Conservation (phyloP, 164 flowering plant species). For the Macadamia tetraphylla region DNA sequence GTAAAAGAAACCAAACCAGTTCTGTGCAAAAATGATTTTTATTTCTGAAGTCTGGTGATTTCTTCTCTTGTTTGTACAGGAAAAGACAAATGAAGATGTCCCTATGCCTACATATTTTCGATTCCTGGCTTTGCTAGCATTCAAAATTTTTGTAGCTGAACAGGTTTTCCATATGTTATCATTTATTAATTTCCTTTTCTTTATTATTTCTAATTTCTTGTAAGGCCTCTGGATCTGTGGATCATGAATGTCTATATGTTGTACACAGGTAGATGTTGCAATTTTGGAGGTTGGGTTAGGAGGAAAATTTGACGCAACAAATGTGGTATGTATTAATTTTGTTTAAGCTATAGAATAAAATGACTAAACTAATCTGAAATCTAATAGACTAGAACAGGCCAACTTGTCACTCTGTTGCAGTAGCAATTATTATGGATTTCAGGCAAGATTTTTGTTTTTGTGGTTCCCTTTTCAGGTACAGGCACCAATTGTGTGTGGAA, state of each 20-base stretch:
- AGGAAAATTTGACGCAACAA: conserved; percentile 92
- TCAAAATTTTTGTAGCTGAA: conserved; percentile 90
- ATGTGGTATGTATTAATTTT: conserved; percentile 61
- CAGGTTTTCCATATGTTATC: conserved; percentile 38
- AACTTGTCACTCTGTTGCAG: neutral
- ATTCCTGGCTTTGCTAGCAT: conserved; percentile 87
- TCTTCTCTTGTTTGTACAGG: conserved; percentile 39
- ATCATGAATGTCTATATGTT: conserved; percentile 1
- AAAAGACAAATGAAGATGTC: conserved; percentile 48
- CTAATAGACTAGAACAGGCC: neutral
- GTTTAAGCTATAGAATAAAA: neutral
- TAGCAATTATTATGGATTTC: conserved; percentile 5
- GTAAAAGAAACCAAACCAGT: neutral
- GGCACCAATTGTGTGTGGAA: conserved; percentile 85
- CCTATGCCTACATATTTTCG: conserved; percentile 95
- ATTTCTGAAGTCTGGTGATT: neutral
- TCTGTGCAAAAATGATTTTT: neutral
- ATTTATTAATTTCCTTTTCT: neutral
- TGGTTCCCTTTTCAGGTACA: conserved; percentile 55
- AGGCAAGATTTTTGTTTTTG: conserved; percentile 9
- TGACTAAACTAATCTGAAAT: neutral
- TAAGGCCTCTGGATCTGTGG: neutral
- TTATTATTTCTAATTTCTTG: neutral
- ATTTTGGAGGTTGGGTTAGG: conserved; percentile 98
- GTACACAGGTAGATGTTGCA: conserved; percentile 86